phyloP scores from a whole-genome alignment of 495 filamentous ascomycete species.

The Cladorrhinum samala region DNA sequence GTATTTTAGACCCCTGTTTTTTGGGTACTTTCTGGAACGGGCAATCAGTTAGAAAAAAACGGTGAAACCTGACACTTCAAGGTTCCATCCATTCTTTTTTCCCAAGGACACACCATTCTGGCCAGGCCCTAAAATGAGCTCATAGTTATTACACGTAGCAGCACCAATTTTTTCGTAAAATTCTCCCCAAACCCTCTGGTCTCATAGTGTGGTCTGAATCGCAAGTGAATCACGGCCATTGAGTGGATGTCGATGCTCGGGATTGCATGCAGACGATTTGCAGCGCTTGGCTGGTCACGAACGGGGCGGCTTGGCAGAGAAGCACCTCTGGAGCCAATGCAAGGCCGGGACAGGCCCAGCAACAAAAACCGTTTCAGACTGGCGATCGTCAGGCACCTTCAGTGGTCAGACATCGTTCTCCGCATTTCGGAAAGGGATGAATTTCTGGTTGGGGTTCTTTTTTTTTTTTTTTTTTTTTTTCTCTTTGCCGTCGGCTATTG shows the following conservation, averaged over 20 bases:
- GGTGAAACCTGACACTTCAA: neutral
- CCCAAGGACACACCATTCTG: no score
- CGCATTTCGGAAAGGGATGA: neutral
- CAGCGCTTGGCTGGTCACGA: slow-evolving; percentile 17
- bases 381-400: slow-evolving; percentile 24
- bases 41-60: neutral
- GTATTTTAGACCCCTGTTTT: neutral
- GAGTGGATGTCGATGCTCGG: slow-evolving; percentile 11
- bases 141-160: no score
- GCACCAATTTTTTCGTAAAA: no score
- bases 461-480: neutral
- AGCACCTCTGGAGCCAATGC: slow-evolving; percentile 4
- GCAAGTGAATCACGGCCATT: slow-evolving; percentile 6
- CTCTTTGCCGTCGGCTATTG: no score
- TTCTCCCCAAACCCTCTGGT: no score
- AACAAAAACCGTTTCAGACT: slow-evolving; percentile 30
- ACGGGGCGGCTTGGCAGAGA: slow-evolving; percentile 12
- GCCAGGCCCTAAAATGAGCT: no score
- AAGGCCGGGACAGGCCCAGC: slow-evolving; percentile 17
- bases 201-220: slow-evolving; percentile 7
- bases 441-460: neutral
- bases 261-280: neutral
- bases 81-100: neutral
- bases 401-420: slow-evolving; percentile 4
- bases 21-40: neutral